Conservation (phyloP, 2,329 filamentous ascomycete genomes). For the Ustilaginoidea virens region DNA sequence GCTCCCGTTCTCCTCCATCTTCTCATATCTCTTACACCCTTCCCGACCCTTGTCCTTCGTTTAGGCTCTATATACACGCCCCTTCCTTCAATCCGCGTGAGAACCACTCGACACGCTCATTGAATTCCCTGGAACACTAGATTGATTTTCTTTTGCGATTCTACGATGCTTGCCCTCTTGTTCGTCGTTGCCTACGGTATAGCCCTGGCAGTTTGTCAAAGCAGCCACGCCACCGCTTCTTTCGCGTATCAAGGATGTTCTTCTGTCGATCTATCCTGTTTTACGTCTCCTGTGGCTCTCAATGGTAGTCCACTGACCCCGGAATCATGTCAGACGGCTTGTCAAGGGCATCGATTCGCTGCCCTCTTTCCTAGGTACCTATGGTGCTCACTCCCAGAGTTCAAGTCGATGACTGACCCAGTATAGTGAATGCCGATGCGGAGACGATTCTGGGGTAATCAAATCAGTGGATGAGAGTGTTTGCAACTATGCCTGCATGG, state of each 20-base stretch:
- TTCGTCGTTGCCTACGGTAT: conserved; percentile 10
- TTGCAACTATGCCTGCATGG: conserved; percentile 17
- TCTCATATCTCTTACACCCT: conserved; percentile 4
- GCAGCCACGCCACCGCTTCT: conserved; percentile 8
- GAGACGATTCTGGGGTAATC: conserved; percentile 16
- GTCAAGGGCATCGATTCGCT: conserved; percentile 13
- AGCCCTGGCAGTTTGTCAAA: conserved; percentile 8
- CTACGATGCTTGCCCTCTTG: conserved; percentile 11
- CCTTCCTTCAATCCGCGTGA: conserved; percentile 2
- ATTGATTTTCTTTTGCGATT: conserved; percentile 4
- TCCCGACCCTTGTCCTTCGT: conserved; percentile 4
- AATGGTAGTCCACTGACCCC: conserved; percentile 10
- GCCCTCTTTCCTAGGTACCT: conserved; percentile 18
- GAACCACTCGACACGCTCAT: conserved; percentile 2
- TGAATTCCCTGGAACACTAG: neutral
- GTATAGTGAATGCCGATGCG: conserved; percentile 19
- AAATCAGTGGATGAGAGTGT: conserved; percentile 12
- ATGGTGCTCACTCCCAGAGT: too few species aligned
- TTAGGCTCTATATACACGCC: conserved; percentile 4
- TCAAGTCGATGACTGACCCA: conserved; percentile 3
- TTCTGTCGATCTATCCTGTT: conserved; percentile 12
- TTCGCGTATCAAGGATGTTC: conserved; percentile 15
- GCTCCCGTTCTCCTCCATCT: conserved; percentile 1
- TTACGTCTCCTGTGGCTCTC: conserved; percentile 11
- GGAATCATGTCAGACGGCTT: conserved; percentile 14